Base-by-base conservation (phyloP, 805 yeast genomes). In the Candida boidinii region DNA sequence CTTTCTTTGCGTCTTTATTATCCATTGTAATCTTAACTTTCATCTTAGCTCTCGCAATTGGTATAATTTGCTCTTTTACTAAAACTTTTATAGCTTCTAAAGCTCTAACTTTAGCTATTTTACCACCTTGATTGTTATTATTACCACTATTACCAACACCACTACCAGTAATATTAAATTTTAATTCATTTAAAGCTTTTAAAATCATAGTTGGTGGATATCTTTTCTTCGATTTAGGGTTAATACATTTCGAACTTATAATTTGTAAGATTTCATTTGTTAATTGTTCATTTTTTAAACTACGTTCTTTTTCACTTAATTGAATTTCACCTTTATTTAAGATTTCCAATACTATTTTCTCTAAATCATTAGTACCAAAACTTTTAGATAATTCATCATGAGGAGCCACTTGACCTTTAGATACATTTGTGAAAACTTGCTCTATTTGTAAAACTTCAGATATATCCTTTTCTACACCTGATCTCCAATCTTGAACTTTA, bases 361-460 rank as follows among this genome's bases (percentile, higher is more conserved):
- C 84, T 10, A 73, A 68, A 46, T 88, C 81, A 0, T 87, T 75
- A 0, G 86, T 71, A 1, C 82, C 87, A 53, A 92, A 90, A 2
- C 79, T 67, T 35, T 74, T 68, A 41, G 69, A 61, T 16, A 92
- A 62, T 37, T 90, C 96, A 8, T 85, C 95, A 44, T 82, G 74
- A 13, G 88, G 77, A 3, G 97, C 97, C 1, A 84, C 88, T 41
- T 77, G 86, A 2, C 98, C 98, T 51, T 92, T 92, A 12, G 95
- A 85, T 0, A 88, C 97, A 50, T 92, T 92, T 23, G 76, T 54
- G 49, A 92, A 92, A 1, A 92, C 94, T 54, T 83, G 95, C n/a
- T 87, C 95, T 33, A 92, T 86, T 54, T 92, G 98, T 23, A 92
- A 64, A 3, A 92, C 98, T 52, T 92, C 98, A 60, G 92, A 97